A percentile compares a stretch with the other conserved stretches of the same genome.
phyloP scores from a whole-genome alignment of 441 rosid genomes.

The Pelargonium exstipulatum region DNA sequence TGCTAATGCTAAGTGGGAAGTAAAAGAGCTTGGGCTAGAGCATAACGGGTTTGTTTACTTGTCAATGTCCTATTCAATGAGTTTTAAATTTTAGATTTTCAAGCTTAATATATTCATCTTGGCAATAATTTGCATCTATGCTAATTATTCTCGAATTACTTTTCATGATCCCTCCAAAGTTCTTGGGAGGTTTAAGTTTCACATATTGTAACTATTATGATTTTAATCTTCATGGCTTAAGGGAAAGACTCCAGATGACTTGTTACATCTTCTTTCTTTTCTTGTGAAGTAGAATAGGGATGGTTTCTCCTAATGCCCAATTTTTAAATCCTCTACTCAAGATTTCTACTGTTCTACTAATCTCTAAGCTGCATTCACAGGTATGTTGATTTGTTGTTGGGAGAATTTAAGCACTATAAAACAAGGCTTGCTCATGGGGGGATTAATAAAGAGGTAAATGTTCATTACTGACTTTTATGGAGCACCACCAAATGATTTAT shows the following conservation, averaged over 20 bases:
- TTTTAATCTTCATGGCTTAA: too few species aligned
- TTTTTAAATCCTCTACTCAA: not conserved
- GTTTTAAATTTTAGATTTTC: not conserved
- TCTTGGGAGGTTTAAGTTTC: too few species aligned
- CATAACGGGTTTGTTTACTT: conserved; percentile 84
- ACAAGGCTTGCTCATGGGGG: conserved; percentile 95
- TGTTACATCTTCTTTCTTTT: too few species aligned
- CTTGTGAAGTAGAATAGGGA: not conserved
- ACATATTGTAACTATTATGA: too few species aligned
- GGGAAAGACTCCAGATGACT: too few species aligned
- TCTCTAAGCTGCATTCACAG: conserved; percentile 32
- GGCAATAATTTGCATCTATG: not conserved
- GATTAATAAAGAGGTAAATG: conserved; percentile 73
- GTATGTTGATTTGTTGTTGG: conserved; percentile 91
- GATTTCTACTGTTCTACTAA: conserved; percentile 3
- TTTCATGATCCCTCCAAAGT: not conserved
- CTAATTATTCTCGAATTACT: not conserved
- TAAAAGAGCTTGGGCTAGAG: conserved; percentile 92
- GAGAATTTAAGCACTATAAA: conserved; percentile 90
- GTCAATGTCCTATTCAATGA: conserved; percentile 6
- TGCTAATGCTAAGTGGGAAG: conserved; percentile 92
- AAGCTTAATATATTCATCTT: not conserved
- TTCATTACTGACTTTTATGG: not conserved
- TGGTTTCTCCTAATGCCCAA: not conserved
- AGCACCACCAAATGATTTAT: not conserved